phyloP scores from a whole-genome alignment of 164 flowering plant genomes.

The Nymphaea colorata region DNA sequence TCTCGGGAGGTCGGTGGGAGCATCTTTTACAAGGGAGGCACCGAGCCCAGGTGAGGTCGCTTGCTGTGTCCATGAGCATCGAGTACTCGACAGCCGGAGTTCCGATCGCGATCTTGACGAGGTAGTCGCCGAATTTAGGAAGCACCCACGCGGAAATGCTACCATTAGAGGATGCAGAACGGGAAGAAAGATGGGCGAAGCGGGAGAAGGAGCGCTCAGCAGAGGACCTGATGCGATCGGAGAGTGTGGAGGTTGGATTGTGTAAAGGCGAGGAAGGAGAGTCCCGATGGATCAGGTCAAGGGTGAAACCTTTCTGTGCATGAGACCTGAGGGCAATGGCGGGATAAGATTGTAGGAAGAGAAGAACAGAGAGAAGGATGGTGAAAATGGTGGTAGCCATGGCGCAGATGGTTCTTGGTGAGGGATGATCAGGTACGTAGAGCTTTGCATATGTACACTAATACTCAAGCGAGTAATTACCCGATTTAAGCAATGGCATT shows the following conservation, averaged over 20 bases:
- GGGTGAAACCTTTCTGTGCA: neutral
- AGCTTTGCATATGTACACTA: too few species aligned
- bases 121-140: slow-evolving; percentile 35
- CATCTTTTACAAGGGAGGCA: slow-evolving; percentile 71
- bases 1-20: slow-evolving; percentile 40
- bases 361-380: too few species aligned
- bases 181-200: neutral
- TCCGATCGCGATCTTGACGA: slow-evolving; percentile 59
- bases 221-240: neutral
- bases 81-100: slow-evolving; percentile 42
- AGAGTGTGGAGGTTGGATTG: neutral
- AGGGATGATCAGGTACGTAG: too few species aligned
- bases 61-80: slow-evolving; percentile 78
- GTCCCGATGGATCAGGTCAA: neutral
- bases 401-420: too few species aligned
- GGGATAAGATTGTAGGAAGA: too few species aligned
- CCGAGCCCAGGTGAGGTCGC: slow-evolving; percentile 87
- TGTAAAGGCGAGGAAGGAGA: neutral
- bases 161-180: neutral
- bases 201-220: neutral
- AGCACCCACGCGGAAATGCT: neutral
- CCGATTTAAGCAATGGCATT: too few species aligned
- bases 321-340: too few species aligned
- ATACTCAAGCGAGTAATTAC: too few species aligned
- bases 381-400: too few species aligned